These are phyloP conservation scores for Iberis amara DNA, from an alignment of 441 rosid species.

Conservation along the genomic window DNA sequence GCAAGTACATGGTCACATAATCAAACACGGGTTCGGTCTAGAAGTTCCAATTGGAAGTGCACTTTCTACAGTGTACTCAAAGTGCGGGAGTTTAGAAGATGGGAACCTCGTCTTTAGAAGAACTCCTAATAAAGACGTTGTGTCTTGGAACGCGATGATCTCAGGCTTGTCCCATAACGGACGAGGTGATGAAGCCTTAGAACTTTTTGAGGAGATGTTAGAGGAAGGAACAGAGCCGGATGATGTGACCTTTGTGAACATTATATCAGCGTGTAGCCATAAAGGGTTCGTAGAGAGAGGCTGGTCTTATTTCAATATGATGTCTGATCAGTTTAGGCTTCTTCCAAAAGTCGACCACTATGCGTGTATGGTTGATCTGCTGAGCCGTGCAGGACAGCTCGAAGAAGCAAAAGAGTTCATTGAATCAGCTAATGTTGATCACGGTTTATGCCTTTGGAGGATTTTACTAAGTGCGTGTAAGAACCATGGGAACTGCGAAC, in stretches of 20 bases:
- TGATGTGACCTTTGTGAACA: conserved; percentile 63
- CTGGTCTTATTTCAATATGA: conserved; percentile 57
- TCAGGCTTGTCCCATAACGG: conserved; percentile 85
- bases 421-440: conserved; percentile 59
- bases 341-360: conserved; percentile 67
- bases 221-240: conserved; percentile 55
- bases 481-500: conserved; percentile 54
- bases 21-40: conserved; percentile 56
- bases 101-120: conserved; percentile 61
- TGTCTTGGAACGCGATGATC: conserved; percentile 89
- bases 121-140: conserved; percentile 51
- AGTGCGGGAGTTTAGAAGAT: conserved; percentile 67
- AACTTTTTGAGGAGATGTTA: conserved; percentile 71
- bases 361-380: conserved; percentile 80
- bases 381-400: conserved; percentile 78
- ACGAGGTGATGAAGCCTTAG: conserved; percentile 55
- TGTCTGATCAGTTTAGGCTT: conserved; percentile 46
- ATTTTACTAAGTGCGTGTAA: conserved; percentile 69
- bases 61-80: conserved; percentile 76
- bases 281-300: conserved; percentile 69
- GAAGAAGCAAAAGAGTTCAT: conserved; percentile 71
- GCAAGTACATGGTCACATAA: conserved; percentile 61
- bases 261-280: conserved; percentile 88
- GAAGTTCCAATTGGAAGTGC: conserved; percentile 67
- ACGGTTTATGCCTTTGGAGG: conserved; percentile 70